Base-by-base conservation (phyloP, 2,329 filamentous ascomycete genomes). In the Thelonectria olida region DNA sequence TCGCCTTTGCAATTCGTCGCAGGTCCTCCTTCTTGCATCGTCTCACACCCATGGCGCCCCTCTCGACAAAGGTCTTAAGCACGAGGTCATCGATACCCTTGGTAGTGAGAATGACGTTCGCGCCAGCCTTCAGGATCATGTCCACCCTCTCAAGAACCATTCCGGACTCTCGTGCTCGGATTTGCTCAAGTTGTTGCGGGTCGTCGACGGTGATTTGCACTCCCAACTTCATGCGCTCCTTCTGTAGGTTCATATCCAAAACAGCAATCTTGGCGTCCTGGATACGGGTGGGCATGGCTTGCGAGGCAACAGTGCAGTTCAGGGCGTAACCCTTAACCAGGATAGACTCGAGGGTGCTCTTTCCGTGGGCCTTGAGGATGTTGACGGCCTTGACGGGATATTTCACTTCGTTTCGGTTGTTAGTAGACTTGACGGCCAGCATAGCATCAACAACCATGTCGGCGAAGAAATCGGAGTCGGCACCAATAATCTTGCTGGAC, bases 381-480 rank as follows among this genome's bases (percentile, higher is more conserved):
- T 99, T 99, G 78, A 99, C 96, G 19, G 96, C 96, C 85, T 99
- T 99, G 74, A 99, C 96, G 4, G 96, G 96, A 80, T 98, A 99
- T 82, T 97, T 99, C 77, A 88, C 82, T 81, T 99, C 96, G 79
- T 88, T 90, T 80, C 90, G 90, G 82, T 92, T 93, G 82, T 97
- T 97, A 62, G 91, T 92, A 45, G 91, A 89, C 86, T 97, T 97
- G 74, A 99, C 96, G 54, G 94, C 91, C 76, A 92, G 89, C 85
- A 99, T 97, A 67, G 71, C 94, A 79, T 99, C 95, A 51, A 99
- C 96, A 12, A 94, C 93, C 91, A 99, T 96, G 80, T 96, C 92
- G 70, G 95, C 89, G 75, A 99, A 99, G 84, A 99, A 99, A 67
- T 97, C 93, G 12, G 92, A 93, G 80, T 99, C 96, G 58, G 92